These are phyloP conservation scores for Nicotiana obtusifolia DNA, from an alignment of 257 asterid genomes.

Conservation along the genomic window DNA sequence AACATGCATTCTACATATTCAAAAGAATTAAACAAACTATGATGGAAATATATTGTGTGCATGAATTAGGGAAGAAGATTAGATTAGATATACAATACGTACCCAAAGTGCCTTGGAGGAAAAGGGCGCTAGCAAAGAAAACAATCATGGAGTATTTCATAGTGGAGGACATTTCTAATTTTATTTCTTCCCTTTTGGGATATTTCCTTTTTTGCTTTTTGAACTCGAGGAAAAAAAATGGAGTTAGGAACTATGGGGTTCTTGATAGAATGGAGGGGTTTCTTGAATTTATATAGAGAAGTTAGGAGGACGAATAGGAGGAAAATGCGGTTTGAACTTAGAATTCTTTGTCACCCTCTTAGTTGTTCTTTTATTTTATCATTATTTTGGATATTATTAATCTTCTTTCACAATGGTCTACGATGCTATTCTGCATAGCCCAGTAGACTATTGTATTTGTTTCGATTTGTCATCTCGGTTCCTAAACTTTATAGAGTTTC, in stretches of 20 bases:
- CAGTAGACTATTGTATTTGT: too few relatives aligned
- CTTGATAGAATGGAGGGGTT: not conserved
- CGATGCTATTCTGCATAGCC: too few relatives aligned
- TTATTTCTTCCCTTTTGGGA: not conserved
- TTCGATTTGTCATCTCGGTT: too few relatives aligned
- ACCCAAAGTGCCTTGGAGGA: conserved; percentile 43
- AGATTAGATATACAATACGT: not conserved
- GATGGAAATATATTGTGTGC: not conserved
- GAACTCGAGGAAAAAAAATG: not conserved
- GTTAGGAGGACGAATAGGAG: not conserved
- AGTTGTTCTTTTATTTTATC: not conserved
- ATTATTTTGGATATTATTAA: not conserved
- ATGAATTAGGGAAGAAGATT: not conserved
- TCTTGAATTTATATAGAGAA: not conserved
- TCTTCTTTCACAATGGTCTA: not conserved
- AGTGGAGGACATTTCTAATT: not conserved
- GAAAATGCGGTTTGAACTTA: not conserved
- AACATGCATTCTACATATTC: not conserved
- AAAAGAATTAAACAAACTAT: not conserved
- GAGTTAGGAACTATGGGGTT: not conserved
- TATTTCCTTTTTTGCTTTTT: not conserved
- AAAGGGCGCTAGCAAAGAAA: conserved; percentile 30
- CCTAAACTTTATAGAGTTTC: too few relatives aligned
- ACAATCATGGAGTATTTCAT: not conserved
- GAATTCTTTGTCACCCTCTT: not conserved